These are phyloP conservation scores for Zygosaccharomyces pseudobailii DNA, from an alignment of 1,139 yeast genomes.

Conservation along the genomic window DNA sequence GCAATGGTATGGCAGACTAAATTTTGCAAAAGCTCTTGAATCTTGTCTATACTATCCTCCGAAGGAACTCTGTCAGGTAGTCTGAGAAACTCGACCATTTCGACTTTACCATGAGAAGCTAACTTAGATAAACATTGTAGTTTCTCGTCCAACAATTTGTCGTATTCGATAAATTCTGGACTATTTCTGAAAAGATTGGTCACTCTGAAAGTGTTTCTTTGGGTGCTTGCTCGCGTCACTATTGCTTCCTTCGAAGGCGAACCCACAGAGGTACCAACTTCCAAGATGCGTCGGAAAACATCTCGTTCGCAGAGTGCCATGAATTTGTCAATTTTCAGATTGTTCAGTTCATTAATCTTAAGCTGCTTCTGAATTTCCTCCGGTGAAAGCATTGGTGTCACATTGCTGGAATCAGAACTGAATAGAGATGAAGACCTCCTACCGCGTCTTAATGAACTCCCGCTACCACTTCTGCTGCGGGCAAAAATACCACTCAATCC, in stretches of 20 bases:
- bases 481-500: slow-evolving; percentile 34
- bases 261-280: slow-evolving; percentile 32
- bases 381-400: slow-evolving; percentile 27
- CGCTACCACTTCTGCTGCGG: slow-evolving; percentile 34
- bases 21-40: slow-evolving; percentile 15
- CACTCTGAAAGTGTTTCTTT: slow-evolving; percentile 17
- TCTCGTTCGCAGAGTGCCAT: slow-evolving; percentile 31
- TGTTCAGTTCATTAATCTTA: slow-evolving; percentile 23
- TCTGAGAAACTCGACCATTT: slow-evolving; percentile 25
- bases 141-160: slow-evolving; percentile 25
- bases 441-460: slow-evolving; percentile 17
- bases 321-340: slow-evolving; percentile 28
- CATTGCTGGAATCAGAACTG: slow-evolving; percentile 24
- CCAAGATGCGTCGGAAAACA: slow-evolving; percentile 26
- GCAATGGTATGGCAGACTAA: slow-evolving; percentile 24
- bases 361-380: slow-evolving; percentile 30
- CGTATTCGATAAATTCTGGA: slow-evolving; percentile 30
- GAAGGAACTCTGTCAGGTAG: slow-evolving; percentile 16
- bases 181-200: slow-evolving; percentile 29
- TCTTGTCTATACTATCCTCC: slow-evolving; percentile 6
- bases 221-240: neutral
- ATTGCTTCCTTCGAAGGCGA: slow-evolving; percentile 7
- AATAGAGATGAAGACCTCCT: slow-evolving; percentile 30
- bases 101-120: slow-evolving; percentile 17
- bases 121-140: slow-evolving; percentile 20